phyloP scores from a whole-genome alignment of 768 basidiomycete species.

The Suillus sp. region DNA sequence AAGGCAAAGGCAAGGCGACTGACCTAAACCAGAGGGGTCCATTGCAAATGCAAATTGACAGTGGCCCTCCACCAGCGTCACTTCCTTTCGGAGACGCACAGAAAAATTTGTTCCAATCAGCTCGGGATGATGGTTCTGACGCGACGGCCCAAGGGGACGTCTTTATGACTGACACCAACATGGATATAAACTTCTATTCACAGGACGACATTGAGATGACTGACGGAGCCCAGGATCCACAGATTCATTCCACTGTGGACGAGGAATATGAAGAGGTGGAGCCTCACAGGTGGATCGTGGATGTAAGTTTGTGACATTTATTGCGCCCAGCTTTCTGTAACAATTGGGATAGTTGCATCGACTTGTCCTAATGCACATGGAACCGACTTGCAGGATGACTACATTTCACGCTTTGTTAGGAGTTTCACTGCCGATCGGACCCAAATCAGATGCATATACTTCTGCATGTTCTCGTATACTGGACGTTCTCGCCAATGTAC shows the following conservation, averaged over 20 bases:
- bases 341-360: constrained; percentile 50
- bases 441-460: constrained; percentile 40
- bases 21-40: neutral
- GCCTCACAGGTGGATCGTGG: constrained; percentile 53
- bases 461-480: constrained; percentile 42
- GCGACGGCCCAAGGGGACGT: constrained; percentile 18
- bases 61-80: constrained; percentile 12
- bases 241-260: constrained; percentile 24
- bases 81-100: constrained; percentile 31
- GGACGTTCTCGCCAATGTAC: constrained; percentile 30
- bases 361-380: constrained; percentile 60
- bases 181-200: constrained; percentile 26
- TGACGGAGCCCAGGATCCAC: constrained; percentile 25
- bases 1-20: constrained; percentile 23
- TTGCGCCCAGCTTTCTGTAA: constrained; percentile 11
- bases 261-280: constrained; percentile 37
- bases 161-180: constrained; percentile 17
- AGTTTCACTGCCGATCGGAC: constrained; percentile 29
- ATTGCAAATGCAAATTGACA: neutral
- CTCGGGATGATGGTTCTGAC: constrained; percentile 26
- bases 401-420: constrained; percentile 59
- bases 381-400: constrained; percentile 37
- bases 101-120: constrained; percentile 12
- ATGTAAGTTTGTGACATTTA: constrained; percentile 42
- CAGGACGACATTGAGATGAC: constrained; percentile 39